Evolutionary conservation across 2,329 filamentous ascomycete species (phyloP).

Genomic region (Talaromyces rugulosus): DNA sequence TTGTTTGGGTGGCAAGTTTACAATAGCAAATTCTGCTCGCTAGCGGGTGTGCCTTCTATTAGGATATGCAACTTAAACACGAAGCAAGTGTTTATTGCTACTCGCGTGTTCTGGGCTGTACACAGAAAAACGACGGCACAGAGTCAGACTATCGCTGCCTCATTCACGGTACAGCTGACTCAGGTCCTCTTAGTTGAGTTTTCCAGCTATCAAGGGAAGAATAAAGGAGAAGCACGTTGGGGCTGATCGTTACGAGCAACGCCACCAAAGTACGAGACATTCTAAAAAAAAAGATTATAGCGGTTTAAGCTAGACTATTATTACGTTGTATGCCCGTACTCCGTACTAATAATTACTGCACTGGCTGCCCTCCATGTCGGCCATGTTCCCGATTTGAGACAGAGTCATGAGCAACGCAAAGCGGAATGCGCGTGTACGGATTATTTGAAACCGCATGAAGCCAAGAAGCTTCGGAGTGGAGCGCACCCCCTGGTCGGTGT

Average conservation of each 20-base stretch:
- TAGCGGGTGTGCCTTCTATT: background rate
- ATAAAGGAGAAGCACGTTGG: background rate
- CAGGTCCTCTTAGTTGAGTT: background rate
- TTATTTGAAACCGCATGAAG: background rate
- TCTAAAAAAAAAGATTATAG: background rate
- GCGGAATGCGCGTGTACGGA: background rate
- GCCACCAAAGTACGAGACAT: background rate
- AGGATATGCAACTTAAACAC: background rate
- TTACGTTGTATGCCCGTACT: background rate
- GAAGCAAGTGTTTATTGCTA: background rate
- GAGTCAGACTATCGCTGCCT: background rate
- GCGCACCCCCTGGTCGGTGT: background rate
- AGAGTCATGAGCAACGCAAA: background rate
- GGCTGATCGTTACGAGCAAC: background rate
- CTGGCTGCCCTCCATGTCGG: background rate
- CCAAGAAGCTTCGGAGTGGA: conserved; percentile 2
- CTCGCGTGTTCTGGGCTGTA: background rate
- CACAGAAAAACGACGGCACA: background rate
- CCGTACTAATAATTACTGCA: background rate
- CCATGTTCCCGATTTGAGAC: background rate
- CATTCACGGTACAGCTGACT: background rate
- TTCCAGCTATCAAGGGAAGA: background rate
- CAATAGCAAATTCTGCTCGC: background rate
- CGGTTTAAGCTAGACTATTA: background rate
- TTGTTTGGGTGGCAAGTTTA: background rate